Conservation (phyloP, 345 rosid species). For the Citrus glauca region DNA sequence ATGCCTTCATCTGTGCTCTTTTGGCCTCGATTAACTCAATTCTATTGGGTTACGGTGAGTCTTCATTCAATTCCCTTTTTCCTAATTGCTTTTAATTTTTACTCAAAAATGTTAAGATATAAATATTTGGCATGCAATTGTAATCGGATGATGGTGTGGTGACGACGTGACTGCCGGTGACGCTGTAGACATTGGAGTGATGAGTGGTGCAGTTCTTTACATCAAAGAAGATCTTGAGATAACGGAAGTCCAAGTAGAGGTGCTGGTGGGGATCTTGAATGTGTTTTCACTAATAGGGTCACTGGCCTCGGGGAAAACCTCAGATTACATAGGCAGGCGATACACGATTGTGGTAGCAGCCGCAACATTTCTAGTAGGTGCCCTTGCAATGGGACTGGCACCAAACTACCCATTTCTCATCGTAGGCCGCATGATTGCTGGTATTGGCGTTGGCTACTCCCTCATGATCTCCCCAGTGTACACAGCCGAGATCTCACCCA, state of each 20-base stretch:
- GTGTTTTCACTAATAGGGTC: constrained; percentile 60
- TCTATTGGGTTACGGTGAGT: constrained; percentile 47
- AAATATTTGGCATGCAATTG: too few species aligned
- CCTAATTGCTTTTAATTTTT: not conserved
- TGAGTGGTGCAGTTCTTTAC: constrained; percentile 62
- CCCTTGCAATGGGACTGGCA: constrained; percentile 65
- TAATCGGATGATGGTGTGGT: too few species aligned
- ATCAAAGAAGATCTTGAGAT: constrained; percentile 47
- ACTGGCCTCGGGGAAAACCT: constrained; percentile 56
- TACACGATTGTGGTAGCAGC: constrained; percentile 68
- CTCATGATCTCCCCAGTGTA: constrained; percentile 68
- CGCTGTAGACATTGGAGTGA: constrained; percentile 58
- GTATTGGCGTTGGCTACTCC: constrained; percentile 69
- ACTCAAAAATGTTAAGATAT: not conserved
- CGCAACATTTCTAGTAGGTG: constrained; percentile 48
- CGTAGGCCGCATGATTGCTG: constrained; percentile 63
- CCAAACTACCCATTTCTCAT: constrained; percentile 50
- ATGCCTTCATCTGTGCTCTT: constrained; percentile 33
- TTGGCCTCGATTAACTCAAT: constrained; percentile 48
- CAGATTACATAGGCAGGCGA: constrained; percentile 67
- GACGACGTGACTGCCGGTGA: too few species aligned
- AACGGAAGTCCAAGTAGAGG: constrained; percentile 50
- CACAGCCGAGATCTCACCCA: constrained; percentile 56
- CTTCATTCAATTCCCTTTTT: not conserved
- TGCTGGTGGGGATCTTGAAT: constrained; percentile 57